These are phyloP conservation scores for Leccinum barrowsii DNA, from an alignment of 768 basidiomycete genomes.

Conservation along the genomic window DNA sequence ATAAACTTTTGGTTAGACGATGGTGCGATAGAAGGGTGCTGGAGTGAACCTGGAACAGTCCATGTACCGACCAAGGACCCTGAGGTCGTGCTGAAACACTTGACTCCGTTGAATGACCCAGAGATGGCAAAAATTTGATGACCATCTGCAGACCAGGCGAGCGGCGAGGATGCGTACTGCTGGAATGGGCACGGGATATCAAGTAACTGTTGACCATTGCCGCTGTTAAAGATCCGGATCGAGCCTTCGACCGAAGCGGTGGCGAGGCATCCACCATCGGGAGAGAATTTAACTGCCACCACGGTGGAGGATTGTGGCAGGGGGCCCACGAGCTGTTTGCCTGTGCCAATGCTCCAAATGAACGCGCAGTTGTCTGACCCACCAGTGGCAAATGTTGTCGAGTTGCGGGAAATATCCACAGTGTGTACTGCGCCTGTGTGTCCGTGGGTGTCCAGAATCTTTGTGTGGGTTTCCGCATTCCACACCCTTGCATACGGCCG, in stretches of 20 bases:
- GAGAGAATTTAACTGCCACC: not conserved
- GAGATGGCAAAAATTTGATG: not conserved
- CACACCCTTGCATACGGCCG: not conserved
- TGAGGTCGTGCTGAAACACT: not conserved
- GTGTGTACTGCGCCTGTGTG: not conserved
- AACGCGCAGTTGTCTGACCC: not conserved
- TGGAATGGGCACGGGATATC: not conserved
- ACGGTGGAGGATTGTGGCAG: not conserved
- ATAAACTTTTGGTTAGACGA: not conserved
- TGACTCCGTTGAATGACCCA: not conserved
- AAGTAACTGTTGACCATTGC: not conserved
- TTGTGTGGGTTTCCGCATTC: not conserved
- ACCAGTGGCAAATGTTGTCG: not conserved
- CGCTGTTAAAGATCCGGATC: not conserved
- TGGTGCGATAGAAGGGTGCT: not conserved
- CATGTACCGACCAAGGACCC: not conserved
- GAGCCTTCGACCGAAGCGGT: not conserved
- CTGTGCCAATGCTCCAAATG: not conserved
- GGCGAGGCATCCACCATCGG: not conserved
- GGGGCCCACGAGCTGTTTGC: not conserved
- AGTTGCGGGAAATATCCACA: not conserved
- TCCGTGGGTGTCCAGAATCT: not conserved
- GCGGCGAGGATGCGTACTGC: not conserved
- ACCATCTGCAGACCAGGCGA: not conserved
- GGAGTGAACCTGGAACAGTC: not conserved